These are phyloP conservation scores for Medicago ruthenica DNA, from an alignment of 306 rosid genomes.

Conservation along the genomic window DNA sequence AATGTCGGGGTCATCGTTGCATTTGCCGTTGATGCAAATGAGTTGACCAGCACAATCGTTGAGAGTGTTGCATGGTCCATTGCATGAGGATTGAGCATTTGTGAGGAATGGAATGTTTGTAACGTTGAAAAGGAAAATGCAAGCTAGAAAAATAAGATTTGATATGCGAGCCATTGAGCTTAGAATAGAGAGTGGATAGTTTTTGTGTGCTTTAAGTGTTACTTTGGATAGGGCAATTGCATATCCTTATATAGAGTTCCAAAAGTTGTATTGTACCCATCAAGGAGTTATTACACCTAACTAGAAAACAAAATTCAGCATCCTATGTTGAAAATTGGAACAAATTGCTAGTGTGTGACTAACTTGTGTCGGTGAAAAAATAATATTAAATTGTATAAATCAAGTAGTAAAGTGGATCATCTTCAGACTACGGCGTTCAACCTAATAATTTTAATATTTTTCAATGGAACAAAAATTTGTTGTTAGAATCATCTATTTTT, in stretches of 20 bases:
- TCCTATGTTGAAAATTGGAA: too few species aligned
- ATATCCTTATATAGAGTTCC: neutral
- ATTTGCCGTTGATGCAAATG: constrained; percentile 55
- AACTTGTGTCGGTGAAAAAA: too few species aligned
- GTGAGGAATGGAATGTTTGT: constrained; percentile 12
- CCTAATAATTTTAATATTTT: too few species aligned
- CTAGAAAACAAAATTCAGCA: too few species aligned
- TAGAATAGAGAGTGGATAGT: neutral
- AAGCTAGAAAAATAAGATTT: constrained; percentile 1
- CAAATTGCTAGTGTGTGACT: too few species aligned
- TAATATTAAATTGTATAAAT: too few species aligned
- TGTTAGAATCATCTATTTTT: too few species aligned
- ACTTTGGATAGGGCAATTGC: neutral
- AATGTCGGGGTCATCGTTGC: constrained; percentile 57
- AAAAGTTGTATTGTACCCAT: too few species aligned
- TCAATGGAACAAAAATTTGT: too few species aligned
- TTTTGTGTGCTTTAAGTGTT: neutral
- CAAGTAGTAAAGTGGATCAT: too few species aligned
- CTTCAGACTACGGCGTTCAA: too few species aligned
- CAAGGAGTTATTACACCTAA: too few species aligned
- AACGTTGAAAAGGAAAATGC: neutral
- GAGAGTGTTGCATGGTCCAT: constrained; percentile 47
- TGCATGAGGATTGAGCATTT: constrained; percentile 50
- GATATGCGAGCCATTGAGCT: neutral
- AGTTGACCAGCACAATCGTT: constrained; percentile 56